Base-by-base conservation (phyloP, 2,329 filamentous ascomycete genomes). In the Tolypocladium endophyticum region DNA sequence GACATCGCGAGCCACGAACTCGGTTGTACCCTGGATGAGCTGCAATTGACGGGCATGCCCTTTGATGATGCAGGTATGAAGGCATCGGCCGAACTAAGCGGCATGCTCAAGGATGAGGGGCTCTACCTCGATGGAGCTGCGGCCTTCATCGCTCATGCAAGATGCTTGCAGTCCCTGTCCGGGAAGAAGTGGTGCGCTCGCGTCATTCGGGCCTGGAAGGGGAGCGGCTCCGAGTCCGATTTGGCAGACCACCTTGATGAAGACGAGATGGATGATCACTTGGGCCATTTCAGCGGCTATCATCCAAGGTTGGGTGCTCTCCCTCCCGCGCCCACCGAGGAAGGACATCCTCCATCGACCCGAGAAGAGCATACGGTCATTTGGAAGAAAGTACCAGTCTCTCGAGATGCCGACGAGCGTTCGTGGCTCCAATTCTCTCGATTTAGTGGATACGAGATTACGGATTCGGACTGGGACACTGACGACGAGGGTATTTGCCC, bases 1-100 rank as follows among this genome's bases (percentile, higher is more conserved):
- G 76, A 81, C 56, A 69, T 81, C n/a, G 76, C 79, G 4, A 78
- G 77, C 20, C 80, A 83, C 61, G 79, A 82, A 62, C 73, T 83
- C 4, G 79, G 79, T 3, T 81, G 78, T 62, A 80, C 74, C 4
- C 66, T 84, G 8, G 79, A 83, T 60, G 81, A 83, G 65, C 71
- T 83, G 47, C 73, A 79, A 55, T 66, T 83, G 28, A 83, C 81
- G 0, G 81, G 81, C 9, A 71, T 83, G 60, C 80, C 81, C 0
- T 73, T 71, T 47, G 79, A 81, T 59, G 77, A 80, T 23, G 71
- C 74, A 9, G 80, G 81, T 2, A 69, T 74, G 60, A 79, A 79
- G 61, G 76, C 76, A 16, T 73, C 73, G 9, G 71, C 72, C 3
- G 79, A 83, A 63, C 68, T 83, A 45, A 74, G 74, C n/a, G 79